phyloP scores from a whole-genome alignment of 1,284 basidiomycete genomes.

The Wolfiporia cocos region DNA sequence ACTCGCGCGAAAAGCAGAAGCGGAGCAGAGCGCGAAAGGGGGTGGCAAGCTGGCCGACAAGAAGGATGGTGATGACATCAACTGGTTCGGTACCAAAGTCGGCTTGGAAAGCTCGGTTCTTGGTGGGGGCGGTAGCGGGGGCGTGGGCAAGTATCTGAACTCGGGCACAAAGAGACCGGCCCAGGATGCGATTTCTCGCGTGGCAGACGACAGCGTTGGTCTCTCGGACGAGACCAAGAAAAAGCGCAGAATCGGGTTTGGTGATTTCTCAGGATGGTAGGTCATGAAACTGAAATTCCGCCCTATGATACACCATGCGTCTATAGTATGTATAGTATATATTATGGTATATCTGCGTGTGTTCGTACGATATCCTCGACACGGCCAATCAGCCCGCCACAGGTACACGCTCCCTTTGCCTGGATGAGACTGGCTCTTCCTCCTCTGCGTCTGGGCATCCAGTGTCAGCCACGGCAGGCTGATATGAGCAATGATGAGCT shows the following conservation, averaged over 20 bases:
- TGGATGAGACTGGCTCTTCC: not conserved
- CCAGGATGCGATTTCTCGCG: not conserved
- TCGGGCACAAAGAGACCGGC: constrained; percentile 40
- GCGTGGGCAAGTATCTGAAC: constrained; percentile 64
- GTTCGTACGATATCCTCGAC: constrained; percentile 5
- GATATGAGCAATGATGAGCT: not conserved
- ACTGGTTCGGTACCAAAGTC: constrained; percentile 82
- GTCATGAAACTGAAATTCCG: constrained; percentile 4
- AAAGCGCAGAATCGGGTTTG: constrained; percentile 74
- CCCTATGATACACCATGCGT: constrained; percentile 14
- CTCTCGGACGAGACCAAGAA: constrained; percentile 49
- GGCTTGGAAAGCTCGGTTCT: constrained; percentile 34
- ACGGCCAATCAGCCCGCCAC: constrained; percentile 35
- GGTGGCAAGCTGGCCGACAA: constrained; percentile 27
- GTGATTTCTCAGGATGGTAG: constrained; percentile 72
- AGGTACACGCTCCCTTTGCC: constrained; percentile 33
- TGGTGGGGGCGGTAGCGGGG: constrained; percentile 24
- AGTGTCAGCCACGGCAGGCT: not conserved
- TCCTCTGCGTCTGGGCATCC: constrained; percentile 3
- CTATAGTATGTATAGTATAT: constrained; percentile 11
- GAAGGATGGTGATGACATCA: constrained; percentile 56
- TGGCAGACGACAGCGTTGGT: not conserved
- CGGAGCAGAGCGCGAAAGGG: constrained; percentile 32
- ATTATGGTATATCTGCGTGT: constrained; percentile 2
- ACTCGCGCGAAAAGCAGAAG: constrained; percentile 60